Base-by-base conservation (phyloP, 2,329 filamentous ascomycete species). In the Simplicillium aogashimaense region DNA sequence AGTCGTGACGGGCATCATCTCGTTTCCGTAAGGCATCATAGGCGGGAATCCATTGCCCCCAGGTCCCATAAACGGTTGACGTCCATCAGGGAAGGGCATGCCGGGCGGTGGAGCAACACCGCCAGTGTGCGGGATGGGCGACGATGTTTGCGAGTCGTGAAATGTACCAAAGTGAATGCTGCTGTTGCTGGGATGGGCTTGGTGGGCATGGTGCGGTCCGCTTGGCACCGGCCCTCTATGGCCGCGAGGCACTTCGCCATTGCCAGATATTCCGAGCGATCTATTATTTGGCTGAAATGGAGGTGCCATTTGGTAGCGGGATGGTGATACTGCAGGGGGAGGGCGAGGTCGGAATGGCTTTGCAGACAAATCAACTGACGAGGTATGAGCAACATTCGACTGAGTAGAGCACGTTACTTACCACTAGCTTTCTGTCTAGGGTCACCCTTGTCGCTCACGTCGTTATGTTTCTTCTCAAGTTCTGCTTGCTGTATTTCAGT, bases 101-200 rank as follows among this genome's bases (percentile, higher is more conserved):
- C 64, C 63, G n/a, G 72, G 69, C 32, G 71, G 71, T 37, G 67
- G 66, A 35, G 66, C 66, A 39, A 70, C 67, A 29, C 62, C 65
- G 12, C 66, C 66, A 35, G 58, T 63, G 39, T 72, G 72, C 33
- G 67, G 67, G 15, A 63, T 72, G 2, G 77, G 77, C 5, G 77
- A 81, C 1, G 76, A 72, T 39, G 65, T 70, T 49, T 72, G 70
- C 11, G 77, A 80, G 14, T 66, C 69, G 28, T 67, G 59, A 45
- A 74, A 71, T 7, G 63, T 64, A 29, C 72, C 72, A 49, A 80
- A 78, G 45, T 77, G 65, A 38, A 78, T 59, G 52, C 69, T 77
- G 30, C 71, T 66, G 43, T 69, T 69, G 53, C 71, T 78, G 12
- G 65, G 67, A 40, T 72, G 74, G 32, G 66, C 55, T 38, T 75